These are phyloP conservation scores for Verticillium tricorpus DNA, from an alignment of 2,329 filamentous ascomycete genomes.

Conservation along the genomic window DNA sequence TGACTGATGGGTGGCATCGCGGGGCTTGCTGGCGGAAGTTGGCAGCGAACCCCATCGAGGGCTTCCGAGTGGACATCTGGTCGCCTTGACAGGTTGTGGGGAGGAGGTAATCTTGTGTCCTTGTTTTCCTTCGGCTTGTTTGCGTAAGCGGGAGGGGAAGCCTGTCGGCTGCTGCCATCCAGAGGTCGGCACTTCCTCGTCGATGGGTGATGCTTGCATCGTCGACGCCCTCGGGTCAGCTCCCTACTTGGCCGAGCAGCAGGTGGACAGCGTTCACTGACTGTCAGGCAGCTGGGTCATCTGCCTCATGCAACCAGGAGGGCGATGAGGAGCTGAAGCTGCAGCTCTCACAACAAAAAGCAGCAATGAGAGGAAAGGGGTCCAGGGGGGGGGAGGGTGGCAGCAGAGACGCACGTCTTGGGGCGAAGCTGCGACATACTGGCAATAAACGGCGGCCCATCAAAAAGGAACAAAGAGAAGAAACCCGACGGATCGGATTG, in stretches of 20 bases:
- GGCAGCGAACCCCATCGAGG: neutral
- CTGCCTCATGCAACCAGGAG: neutral
- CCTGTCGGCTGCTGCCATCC: neutral
- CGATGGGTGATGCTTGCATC: neutral
- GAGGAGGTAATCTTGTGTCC: neutral
- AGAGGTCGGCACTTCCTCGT: neutral
- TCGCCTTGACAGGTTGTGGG: neutral
- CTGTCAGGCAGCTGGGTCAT: neutral
- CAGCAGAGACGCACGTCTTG: neutral
- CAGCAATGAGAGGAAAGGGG: neutral
- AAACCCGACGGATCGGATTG: neutral
- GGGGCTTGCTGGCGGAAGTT: neutral
- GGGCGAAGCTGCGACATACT: neutral
- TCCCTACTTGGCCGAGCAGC: neutral
- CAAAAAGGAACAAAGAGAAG: neutral
- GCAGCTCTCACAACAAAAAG: neutral
- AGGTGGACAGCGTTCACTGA: neutral
- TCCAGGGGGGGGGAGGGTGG: neutral
- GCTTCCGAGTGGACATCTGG: neutral
- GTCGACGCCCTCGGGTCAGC: neutral
- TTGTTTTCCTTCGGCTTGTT: neutral
- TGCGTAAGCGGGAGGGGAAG: neutral
- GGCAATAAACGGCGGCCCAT: neutral
- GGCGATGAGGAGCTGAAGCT: neutral
- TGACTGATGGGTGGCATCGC: neutral